Conservation (phyloP, 306 rosid genomes). For the Pyrus communis region DNA sequence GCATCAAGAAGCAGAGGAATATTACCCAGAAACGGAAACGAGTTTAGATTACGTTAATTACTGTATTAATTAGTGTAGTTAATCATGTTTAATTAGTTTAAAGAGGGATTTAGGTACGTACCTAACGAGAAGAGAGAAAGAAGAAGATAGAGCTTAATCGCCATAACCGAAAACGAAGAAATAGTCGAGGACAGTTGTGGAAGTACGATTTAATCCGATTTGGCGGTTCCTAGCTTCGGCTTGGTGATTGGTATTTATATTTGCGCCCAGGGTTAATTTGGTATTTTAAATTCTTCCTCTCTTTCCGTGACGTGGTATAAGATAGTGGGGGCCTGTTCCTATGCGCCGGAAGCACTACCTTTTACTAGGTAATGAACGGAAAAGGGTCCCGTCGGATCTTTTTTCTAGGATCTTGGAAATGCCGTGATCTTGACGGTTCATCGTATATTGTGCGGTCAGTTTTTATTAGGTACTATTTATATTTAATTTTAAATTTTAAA, state of each 20-base stretch:
- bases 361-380: background rate
- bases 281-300: background rate
- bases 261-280: background rate
- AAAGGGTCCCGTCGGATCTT: too few species aligned
- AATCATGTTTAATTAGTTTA: background rate
- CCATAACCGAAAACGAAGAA: slow-evolving; percentile 19
- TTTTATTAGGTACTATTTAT: too few species aligned
- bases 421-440: too few species aligned
- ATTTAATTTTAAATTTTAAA: too few species aligned
- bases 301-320: background rate
- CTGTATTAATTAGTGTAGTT: background rate
- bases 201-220: background rate
- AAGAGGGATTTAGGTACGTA: background rate
- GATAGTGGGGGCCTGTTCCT: background rate
- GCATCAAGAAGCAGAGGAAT: background rate
- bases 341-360: background rate
- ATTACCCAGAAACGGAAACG: background rate
- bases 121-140: background rate
- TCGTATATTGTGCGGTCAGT: too few species aligned
- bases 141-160: background rate
- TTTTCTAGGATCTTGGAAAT: too few species aligned
- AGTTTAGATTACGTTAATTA: background rate
- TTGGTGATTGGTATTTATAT: background rate
- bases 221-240: background rate
- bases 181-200: background rate